phyloP scores from a whole-genome alignment of 2,329 filamentous ascomycete species.

The Endocalyx cinctus region DNA sequence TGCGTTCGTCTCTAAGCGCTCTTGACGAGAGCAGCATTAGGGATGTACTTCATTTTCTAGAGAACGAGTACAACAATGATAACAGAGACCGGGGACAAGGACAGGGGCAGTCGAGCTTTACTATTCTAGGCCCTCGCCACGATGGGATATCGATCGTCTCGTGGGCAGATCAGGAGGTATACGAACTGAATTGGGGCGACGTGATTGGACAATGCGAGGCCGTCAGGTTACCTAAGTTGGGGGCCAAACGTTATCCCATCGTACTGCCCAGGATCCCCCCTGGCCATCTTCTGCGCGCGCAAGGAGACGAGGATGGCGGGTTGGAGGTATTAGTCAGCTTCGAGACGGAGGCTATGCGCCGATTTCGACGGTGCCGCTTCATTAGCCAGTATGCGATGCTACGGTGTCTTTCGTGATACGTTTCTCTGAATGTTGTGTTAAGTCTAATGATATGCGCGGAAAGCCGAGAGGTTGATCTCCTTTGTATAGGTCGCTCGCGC shows the following conservation, averaged over 20 bases:
- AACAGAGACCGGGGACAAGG: too few species aligned
- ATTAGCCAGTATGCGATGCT: slow-evolving; percentile 14
- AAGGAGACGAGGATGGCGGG: slow-evolving; percentile 9
- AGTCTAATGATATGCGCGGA: too few species aligned
- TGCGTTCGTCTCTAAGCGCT: slow-evolving; percentile 13
- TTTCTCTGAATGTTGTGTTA: too few species aligned
- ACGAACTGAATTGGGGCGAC: slow-evolving; percentile 22
- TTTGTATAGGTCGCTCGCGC: too few species aligned
- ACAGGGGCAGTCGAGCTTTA: slow-evolving; percentile 6
- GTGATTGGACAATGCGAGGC: slow-evolving; percentile 20
- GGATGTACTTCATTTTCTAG: slow-evolving; percentile 14
- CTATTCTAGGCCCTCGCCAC: slow-evolving; percentile 15
- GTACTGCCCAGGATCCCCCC: slow-evolving; percentile 21
- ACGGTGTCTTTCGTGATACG: slow-evolving; percentile 16
- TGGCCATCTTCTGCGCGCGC: slow-evolving; percentile 1
- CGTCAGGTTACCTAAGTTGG: slow-evolving; percentile 18
- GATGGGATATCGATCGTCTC: slow-evolving; percentile 25
- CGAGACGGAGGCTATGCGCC: slow-evolving; percentile 12
- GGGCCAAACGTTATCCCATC: slow-evolving; percentile 19
- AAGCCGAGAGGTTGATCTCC: too few species aligned
- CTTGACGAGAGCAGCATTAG: slow-evolving; percentile 15
- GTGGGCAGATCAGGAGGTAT: slow-evolving; percentile 23
- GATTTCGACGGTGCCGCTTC: slow-evolving; percentile 9
- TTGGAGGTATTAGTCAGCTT: slow-evolving; percentile 22
- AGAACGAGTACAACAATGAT: not conserved